Percentiles rank a stretch among this genome's conserved stretches.
Evolutionary conservation across 768 basidiomycete species (phyloP).

Genomic region (Termitomyces sp.): DNA sequence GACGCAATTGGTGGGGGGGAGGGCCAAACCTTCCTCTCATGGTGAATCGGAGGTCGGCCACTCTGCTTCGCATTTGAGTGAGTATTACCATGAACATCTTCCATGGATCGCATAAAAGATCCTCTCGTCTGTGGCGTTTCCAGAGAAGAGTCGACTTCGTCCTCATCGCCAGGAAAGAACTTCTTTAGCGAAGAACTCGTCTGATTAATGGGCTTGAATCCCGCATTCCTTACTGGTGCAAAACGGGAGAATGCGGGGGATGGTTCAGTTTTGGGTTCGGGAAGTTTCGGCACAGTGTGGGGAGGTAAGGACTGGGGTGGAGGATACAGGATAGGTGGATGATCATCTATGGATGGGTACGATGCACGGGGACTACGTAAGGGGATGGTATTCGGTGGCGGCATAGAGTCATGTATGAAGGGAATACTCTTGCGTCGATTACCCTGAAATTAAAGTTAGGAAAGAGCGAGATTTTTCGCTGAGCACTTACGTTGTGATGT

Average conservation of each 20-base stretch:
- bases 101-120: constrained; percentile 2
- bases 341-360: constrained; percentile 10
- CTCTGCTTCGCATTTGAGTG: not conserved
- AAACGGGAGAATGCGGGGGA: constrained; percentile 18
- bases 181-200: constrained; percentile 58
- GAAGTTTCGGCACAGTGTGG: not conserved
- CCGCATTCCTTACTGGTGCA: constrained; percentile 36
- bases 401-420: constrained; percentile 22
- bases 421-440: constrained; percentile 15
- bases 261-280: constrained; percentile 13
- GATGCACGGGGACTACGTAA: constrained; percentile 14
- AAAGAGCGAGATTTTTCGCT: not conserved
- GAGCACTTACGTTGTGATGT: constrained; percentile 25
- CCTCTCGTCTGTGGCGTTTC: constrained; percentile 11
- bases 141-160: constrained; percentile 49
- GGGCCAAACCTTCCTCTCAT: constrained; percentile 16
- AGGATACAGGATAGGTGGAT: constrained; percentile 4
- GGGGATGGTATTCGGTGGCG: constrained; percentile 26
- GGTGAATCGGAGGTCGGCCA: constrained; percentile 4
- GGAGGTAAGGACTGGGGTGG: constrained; percentile 5
- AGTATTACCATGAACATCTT: not conserved
- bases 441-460: constrained; percentile 7
- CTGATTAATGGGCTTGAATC: constrained; percentile 68
- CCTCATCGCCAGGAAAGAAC: constrained; percentile 85
- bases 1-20: constrained; percentile 8